Conservation (phyloP, 2,329 filamentous ascomycete genomes). For the Verticillium dahliae region DNA sequence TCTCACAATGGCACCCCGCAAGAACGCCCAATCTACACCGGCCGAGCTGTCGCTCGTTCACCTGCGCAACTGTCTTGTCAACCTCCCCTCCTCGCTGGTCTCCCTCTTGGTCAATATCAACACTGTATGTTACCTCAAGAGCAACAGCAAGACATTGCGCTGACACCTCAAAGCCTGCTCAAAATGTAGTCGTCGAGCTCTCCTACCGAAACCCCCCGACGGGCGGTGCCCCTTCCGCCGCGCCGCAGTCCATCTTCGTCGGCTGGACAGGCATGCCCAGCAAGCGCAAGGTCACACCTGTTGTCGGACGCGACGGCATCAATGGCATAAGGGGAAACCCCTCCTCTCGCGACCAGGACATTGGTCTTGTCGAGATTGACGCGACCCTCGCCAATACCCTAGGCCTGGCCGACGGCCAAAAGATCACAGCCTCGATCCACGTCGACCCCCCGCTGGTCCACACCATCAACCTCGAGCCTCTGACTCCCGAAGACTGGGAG, state of each 20-base stretch:
- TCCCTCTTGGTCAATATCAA: slow-evolving; percentile 83
- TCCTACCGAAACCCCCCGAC: slow-evolving; percentile 56
- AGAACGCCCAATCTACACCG: slow-evolving; percentile 56
- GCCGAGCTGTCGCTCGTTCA: slow-evolving; percentile 82
- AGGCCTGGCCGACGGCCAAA: slow-evolving; percentile 75
- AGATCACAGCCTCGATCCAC: slow-evolving; percentile 66
- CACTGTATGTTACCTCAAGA: slow-evolving; percentile 53
- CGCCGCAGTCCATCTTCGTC: slow-evolving; percentile 66
- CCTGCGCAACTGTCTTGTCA: slow-evolving; percentile 91
- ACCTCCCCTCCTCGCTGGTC: slow-evolving; percentile 79
- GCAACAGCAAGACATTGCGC: neutral
- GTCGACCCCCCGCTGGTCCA: slow-evolving; percentile 90
- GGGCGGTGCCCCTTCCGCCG: slow-evolving; percentile 5
- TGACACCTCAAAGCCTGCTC: slow-evolving; percentile 56
- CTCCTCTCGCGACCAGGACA: slow-evolving; percentile 65
- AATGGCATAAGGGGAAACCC: slow-evolving; percentile 48
- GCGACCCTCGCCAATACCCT: slow-evolving; percentile 73
- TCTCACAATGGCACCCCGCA: slow-evolving; percentile 38
- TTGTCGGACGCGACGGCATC: slow-evolving; percentile 70
- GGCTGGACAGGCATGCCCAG: slow-evolving; percentile 99
- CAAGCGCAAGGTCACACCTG: slow-evolving; percentile 69
- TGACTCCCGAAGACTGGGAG: slow-evolving; percentile 96
- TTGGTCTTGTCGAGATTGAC: slow-evolving; percentile 77
- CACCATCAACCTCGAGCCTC: slow-evolving; percentile 92
- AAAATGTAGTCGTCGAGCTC: slow-evolving; percentile 95